Base-by-base conservation (phyloP, 345 rosid genomes). In the Sisymbrium irio region DNA sequence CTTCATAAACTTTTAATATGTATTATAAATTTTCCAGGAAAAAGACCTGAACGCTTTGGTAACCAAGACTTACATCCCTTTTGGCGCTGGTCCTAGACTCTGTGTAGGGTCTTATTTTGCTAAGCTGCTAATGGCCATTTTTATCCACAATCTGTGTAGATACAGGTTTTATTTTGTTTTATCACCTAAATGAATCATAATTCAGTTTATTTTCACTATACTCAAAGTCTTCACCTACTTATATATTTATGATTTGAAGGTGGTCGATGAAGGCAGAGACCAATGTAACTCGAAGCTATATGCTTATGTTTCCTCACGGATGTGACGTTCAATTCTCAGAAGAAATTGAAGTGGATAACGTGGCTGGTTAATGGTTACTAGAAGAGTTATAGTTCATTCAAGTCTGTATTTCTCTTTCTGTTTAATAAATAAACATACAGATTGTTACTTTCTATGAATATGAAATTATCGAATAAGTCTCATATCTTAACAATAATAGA, bases 41-140 rank as follows among this genome's bases (percentile, higher is more conserved):
- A 39, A 72, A 63, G 27, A 63, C 13, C 13, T 47, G 9, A 47
- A 27, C 17, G 27, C 53, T 47, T 47, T 47, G 51, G 53, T 47
- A 47, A 3, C 53, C 53, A 47, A 47, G 53, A 47, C 8, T 18
- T 62, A 62, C 45, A 39, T 63, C 15, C 77, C 71, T 4, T 63
- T 73, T 63, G 77, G 77, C 3, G 64, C 55, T 12, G 77, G 77
- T 37, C 10, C 70, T 6, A 73, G 71, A 64, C 63, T 73, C 0
- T 70, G 74, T 18, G 57, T 47, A 30, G 74, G 74, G 19, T 57
- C 74, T 57, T 42, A 70, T 13, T 57, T 56, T 5, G 73, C 73
- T 17, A 39, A 66, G 71, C 33, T 66, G 14, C 60, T 20, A 2
- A 51, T 37, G 71, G 25, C 47, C n/a, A 25, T 46, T 14, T 66